Percentiles rank a stretch among this genome's conserved stretches.
phyloP scores from a whole-genome alignment of 23 red algal species.

The Pyropia haitanensis region DNA sequence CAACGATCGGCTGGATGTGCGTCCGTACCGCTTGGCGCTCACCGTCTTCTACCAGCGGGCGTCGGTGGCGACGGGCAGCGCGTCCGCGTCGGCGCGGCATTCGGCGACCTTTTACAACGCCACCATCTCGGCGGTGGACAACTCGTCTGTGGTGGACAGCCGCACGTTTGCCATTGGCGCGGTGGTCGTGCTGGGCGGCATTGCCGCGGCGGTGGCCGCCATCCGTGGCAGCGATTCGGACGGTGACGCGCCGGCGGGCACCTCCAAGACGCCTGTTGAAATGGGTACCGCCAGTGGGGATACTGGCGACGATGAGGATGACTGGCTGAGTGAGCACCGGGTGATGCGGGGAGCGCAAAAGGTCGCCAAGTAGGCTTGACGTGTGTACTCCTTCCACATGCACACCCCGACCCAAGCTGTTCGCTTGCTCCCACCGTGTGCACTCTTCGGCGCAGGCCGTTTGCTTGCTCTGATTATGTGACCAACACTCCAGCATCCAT shows the following conservation, averaged over 20 bases:
- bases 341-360: slow-evolving; percentile 5
- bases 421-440: no score
- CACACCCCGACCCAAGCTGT: no score
- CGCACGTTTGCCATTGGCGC: not conserved
- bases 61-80: slow-evolving; percentile 3
- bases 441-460: no score
- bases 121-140: slow-evolving; percentile 35
- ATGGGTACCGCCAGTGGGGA: slow-evolving; percentile 26
- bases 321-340: slow-evolving; percentile 53
- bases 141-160: slow-evolving; percentile 19
- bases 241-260: slow-evolving; percentile 8
- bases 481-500: no score
- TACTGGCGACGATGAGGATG: slow-evolving; percentile 13
- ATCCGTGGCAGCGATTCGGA: not conserved
- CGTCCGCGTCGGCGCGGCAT: slow-evolving; percentile 41
- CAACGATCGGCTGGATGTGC: slow-evolving; percentile 46
- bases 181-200: slow-evolving; percentile 15
- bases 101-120: slow-evolving; percentile 60
- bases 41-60: slow-evolving; percentile 56
- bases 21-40: slow-evolving; percentile 41
- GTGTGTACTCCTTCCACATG: no score
- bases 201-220: slow-evolving; percentile 14
- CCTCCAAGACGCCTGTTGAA: slow-evolving; percentile 10
- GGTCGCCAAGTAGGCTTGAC: no score
- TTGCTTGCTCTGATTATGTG: no score